These are phyloP conservation scores for Pichia sp. DNA, from an alignment of 1,139 yeast species.

Conservation along the genomic window DNA sequence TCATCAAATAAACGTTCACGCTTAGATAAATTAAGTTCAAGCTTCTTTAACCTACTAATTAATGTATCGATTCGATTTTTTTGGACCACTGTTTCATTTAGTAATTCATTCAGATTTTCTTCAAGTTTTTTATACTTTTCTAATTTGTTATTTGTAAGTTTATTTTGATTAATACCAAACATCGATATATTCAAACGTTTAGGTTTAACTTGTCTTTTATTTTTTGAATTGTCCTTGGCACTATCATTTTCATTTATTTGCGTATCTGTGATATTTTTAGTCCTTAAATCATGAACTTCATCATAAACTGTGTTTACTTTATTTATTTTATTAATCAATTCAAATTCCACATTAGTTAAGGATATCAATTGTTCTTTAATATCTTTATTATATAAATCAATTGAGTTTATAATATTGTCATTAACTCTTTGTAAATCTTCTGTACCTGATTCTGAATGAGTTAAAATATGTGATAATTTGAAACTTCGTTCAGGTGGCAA, in stretches of 20 bases:
- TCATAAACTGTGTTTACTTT: constrained; percentile 9
- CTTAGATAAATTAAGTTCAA: constrained; percentile 23
- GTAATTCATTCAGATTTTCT: constrained; percentile 24
- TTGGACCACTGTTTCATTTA: constrained; percentile 11
- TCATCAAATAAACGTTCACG: constrained; percentile 25
- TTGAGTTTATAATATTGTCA: constrained; percentile 8
- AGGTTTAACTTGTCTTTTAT: neutral
- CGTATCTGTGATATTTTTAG: constrained; percentile 4
- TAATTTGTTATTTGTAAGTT: constrained; percentile 1
- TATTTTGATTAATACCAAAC: constrained; percentile 4
- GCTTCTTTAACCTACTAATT: constrained; percentile 18
- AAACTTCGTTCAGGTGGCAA: constrained; percentile 14
- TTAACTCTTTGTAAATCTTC: constrained; percentile 8
- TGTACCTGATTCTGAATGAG: constrained; percentile 4
- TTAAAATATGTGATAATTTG: constrained; percentile 10
- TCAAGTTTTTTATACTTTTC: constrained; percentile 23
- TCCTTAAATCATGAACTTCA: constrained; percentile 9
- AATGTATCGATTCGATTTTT: constrained; percentile 19
- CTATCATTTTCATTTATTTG: neutral
- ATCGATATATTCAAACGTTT: constrained; percentile 5
- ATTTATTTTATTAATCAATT: constrained; percentile 7
- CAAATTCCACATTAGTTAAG: constrained; percentile 9
- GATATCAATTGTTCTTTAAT: constrained; percentile 12
- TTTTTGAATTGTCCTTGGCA: neutral
- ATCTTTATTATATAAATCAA: constrained; percentile 10